Evolutionary conservation across 805 yeast species (phyloP).

Genomic region (Cyberlindnera euphorbiae): DNA sequence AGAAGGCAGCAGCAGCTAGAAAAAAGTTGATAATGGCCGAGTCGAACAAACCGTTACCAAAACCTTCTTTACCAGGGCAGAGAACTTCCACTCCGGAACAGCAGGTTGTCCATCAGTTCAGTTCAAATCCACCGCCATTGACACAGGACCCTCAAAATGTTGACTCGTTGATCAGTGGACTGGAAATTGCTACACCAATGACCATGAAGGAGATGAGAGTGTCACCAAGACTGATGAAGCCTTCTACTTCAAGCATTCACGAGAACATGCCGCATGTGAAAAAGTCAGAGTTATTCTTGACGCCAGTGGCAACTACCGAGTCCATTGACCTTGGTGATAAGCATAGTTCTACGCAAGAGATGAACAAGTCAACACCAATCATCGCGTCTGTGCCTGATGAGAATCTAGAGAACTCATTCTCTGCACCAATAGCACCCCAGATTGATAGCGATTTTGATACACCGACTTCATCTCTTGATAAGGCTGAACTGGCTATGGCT

Average conservation of each 20-base stretch:
- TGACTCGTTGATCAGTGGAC: slow-evolving; percentile 17
- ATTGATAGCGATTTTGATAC: slow-evolving; percentile 1
- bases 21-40: background rate
- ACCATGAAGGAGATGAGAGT: slow-evolving; percentile 4
- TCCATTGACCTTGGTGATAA: no score
- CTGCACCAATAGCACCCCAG: background rate
- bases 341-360: no score
- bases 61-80: slow-evolving; percentile 20
- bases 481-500: slow-evolving; percentile 1
- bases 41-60: slow-evolving; percentile 16
- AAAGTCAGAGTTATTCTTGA: background rate
- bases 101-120: slow-evolving; percentile 7
- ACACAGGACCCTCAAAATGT: slow-evolving; percentile 13
- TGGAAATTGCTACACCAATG: slow-evolving; percentile 14
- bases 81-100: slow-evolving; percentile 20
- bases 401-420: background rate
- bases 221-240: slow-evolving; percentile 9
- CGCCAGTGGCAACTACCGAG: no score
- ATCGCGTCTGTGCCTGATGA: background rate
- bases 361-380: no score
- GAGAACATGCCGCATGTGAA: no score
- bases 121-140: slow-evolving; percentile 20
- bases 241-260: slow-evolving; percentile 1
- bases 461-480: slow-evolving; percentile 3
- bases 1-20: slow-evolving; percentile 1